A percentile compares a stretch with the other conserved stretches of the same genome.
Evolutionary conservation across 1,284 basidiomycete species (phyloP).

Genomic region (Fomitopsis betulina): DNA sequence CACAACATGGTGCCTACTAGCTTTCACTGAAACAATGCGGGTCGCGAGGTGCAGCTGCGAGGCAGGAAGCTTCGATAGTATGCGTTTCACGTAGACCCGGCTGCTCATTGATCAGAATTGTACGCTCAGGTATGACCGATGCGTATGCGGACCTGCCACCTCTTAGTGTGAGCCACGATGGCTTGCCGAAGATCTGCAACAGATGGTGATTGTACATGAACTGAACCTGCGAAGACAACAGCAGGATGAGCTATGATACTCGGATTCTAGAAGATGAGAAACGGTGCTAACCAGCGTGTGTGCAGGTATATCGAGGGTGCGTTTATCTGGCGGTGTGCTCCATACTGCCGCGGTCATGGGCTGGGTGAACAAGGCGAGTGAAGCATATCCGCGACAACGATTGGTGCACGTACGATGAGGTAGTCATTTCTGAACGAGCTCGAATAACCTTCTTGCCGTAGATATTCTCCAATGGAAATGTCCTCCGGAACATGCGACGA

Average conservation of each 20-base stretch:
- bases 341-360: conserved; percentile 82
- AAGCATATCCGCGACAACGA: neutral
- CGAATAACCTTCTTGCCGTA: conserved; percentile 66
- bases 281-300: conserved; percentile 49
- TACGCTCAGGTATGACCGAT: neutral
- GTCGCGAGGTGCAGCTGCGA: conserved; percentile 58
- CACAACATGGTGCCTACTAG: conserved; percentile 21
- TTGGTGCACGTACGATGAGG: conserved; percentile 54
- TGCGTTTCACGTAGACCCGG: conserved; percentile 60
- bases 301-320: conserved; percentile 70
- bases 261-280: too few species aligned
- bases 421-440: conserved; percentile 73
- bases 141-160: conserved; percentile 56
- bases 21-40: conserved; percentile 41
- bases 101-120: conserved; percentile 28
- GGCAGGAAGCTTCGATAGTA: conserved; percentile 50
- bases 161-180: conserved; percentile 72
- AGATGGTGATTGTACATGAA: conserved; percentile 83
- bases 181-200: conserved; percentile 71
- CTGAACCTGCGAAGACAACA: conserved; percentile 35
- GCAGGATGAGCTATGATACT: neutral
- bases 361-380: conserved; percentile 30
- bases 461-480: conserved; percentile 66
- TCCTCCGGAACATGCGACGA: conserved; percentile 27
- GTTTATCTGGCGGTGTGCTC: conserved; percentile 75